These are phyloP conservation scores for Eucalyptus tenuipes DNA, from an alignment of 345 rosid genomes.

Conservation along the genomic window DNA sequence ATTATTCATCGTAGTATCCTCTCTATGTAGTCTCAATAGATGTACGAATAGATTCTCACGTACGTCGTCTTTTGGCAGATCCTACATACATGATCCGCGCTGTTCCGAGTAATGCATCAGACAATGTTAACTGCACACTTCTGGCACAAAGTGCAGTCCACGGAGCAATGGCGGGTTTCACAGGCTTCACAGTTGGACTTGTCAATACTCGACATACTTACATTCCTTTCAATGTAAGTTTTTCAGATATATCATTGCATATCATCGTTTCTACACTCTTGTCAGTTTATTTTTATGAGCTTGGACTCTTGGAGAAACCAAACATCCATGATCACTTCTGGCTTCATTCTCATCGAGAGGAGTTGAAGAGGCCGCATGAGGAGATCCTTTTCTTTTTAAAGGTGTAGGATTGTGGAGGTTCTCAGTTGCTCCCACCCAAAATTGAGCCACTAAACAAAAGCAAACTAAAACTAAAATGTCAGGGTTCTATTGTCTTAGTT, in stretches of 20 bases:
- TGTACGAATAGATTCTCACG: background rate
- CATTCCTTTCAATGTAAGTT: conserved; percentile 59
- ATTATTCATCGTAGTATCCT: background rate
- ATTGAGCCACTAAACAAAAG: background rate
- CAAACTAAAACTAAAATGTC: background rate
- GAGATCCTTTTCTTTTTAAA: background rate
- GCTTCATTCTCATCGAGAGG: background rate
- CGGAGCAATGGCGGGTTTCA: conserved; percentile 89
- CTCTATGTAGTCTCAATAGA: background rate
- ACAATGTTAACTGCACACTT: conserved; percentile 83
- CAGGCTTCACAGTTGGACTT: conserved; percentile 74
- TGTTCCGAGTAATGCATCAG: conserved; percentile 72
- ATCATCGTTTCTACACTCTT: background rate
- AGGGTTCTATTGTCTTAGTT: background rate
- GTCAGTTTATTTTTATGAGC: background rate
- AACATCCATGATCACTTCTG: background rate
- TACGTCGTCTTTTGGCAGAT: conserved; percentile 26
- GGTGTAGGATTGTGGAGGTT: background rate
- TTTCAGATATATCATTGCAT: background rate
- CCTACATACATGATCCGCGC: conserved; percentile 93
- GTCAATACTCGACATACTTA: conserved; percentile 76
- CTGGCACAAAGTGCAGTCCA: conserved; percentile 87
- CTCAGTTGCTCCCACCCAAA: background rate
- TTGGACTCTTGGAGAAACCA: background rate
- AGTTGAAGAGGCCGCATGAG: background rate